These are phyloP conservation scores for Sabuloglossum arenarium DNA, from an alignment of 495 filamentous ascomycete genomes.

Conservation along the genomic window DNA sequence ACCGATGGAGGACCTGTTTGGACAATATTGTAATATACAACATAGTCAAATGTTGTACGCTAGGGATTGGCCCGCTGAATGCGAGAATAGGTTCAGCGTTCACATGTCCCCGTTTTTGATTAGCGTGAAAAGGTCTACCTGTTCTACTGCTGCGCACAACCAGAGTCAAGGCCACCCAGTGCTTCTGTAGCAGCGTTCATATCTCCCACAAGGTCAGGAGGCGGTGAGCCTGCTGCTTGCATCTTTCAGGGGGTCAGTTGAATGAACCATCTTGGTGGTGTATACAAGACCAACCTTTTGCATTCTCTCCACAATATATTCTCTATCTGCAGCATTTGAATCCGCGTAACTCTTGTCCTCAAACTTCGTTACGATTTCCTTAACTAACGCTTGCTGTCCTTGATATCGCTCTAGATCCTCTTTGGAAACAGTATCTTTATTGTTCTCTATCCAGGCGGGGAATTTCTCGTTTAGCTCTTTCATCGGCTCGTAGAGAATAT, in stretches of 20 bases:
- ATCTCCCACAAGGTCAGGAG: conserved; percentile 74
- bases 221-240: conserved; percentile 85
- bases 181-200: conserved; percentile 60
- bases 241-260: conserved; percentile 32
- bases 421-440: conserved; percentile 33
- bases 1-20: background rate
- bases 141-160: conserved; percentile 48
- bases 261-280: background rate
- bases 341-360: conserved; percentile 61
- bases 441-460: conserved; percentile 67
- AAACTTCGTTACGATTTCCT: conserved; percentile 75
- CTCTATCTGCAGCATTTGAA: conserved; percentile 56
- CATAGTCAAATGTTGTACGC: background rate
- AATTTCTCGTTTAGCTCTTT: conserved; percentile 88
- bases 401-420: conserved; percentile 65
- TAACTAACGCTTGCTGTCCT: conserved; percentile 62
- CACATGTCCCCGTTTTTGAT: background rate
- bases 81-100: background rate
- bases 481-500: conserved; percentile 94
- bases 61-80: background rate
- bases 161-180: conserved; percentile 44
- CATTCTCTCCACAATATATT: conserved; percentile 93
- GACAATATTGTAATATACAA: background rate
- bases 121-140: background rate
- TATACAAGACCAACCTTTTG: conserved; percentile 48